Base-by-base conservation (phyloP, 1,284 basidiomycete species). In the Cutaneotrichosporon cyanovorans region DNA sequence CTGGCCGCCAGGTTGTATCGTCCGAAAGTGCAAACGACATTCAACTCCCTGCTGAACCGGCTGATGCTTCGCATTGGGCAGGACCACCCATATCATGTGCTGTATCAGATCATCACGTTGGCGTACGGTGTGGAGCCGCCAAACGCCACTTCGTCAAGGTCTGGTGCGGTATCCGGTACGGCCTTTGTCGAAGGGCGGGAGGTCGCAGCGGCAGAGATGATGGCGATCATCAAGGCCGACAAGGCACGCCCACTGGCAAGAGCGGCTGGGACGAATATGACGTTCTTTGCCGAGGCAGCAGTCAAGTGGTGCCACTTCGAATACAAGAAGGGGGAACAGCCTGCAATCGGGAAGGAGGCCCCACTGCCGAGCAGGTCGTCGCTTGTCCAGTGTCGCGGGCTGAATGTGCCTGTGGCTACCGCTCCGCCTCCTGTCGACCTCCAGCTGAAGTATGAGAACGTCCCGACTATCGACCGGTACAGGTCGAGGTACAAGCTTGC, bases 71-170 rank as follows among this genome's bases (percentile, higher is more conserved):
- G 85, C 10, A 85, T 98, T 77, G 86, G 85, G 59, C 70, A 72
- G 41, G 88, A 97, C 45, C 95, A 98, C 65, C 92, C 93, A 0
- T 97, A 89, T 72, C 95, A 98, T 63, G 84, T 82, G 55, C 72
- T 96, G 6, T 95, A 92, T 68, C 88, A 93, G 57, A 80, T 98
- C 12, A 88, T 84, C 63, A 86, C 86, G 1, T 67, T 77, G 2
- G 67, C 71, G 0, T 33, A 37, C 28, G 31, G 40, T n/a, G 36
- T 39, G n/a, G 32, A 11, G 23, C 41, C 30, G 36, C 41, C 41
- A 18, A 39, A n/a, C 12, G n/a, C 44, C 1, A 3, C 33, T 16
- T 8, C 23, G 37, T 5, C 15, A 25, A 7, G 25, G 8, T 12
- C 7, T 28, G 25, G n/a, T n/a, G n/a, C n/a, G n/a, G n/a, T n/a